These are phyloP conservation scores for Globisporangium mamillatum DNA, from an alignment of 352 stramenopile genomes.

Conservation along the genomic window DNA sequence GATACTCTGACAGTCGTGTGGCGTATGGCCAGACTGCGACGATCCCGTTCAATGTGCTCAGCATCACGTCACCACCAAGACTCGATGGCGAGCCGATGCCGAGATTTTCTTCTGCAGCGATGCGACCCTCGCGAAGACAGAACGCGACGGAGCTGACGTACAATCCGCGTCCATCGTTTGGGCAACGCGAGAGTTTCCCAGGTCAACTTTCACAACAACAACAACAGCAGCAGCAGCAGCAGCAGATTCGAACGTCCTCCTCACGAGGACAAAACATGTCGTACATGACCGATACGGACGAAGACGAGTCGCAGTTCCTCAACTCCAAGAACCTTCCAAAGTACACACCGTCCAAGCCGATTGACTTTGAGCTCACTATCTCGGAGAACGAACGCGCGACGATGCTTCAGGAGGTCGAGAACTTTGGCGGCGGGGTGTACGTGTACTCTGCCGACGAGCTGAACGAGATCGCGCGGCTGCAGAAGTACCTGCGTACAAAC, in stretches of 20 bases:
- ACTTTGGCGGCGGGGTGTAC: slow-evolving; percentile 59
- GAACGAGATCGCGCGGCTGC: slow-evolving; percentile 46
- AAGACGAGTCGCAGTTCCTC: slow-evolving; percentile 10
- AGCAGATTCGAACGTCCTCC: slow-evolving; percentile 4
- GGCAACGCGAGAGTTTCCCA: slow-evolving; percentile 3
- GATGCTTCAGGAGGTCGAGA: slow-evolving; percentile 62
- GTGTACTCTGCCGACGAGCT: slow-evolving; percentile 81
- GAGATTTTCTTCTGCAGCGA: slow-evolving; percentile 5
- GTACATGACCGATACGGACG: slow-evolving; percentile 11
- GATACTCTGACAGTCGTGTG: slow-evolving; percentile 22
- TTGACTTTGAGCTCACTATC: slow-evolving; percentile 38
- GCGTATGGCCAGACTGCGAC: slow-evolving; percentile 16
- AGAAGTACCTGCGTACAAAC: slow-evolving; percentile 48
- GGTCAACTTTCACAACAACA: not conserved
- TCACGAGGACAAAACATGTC: slow-evolving; percentile 2
- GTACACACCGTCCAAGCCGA: slow-evolving; percentile 36
- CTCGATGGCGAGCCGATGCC: not conserved
- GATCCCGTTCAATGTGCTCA: slow-evolving; percentile 5
- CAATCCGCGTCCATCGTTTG: slow-evolving; percentile 2
- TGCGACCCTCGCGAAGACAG: not conserved
- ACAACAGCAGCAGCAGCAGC: not conserved
- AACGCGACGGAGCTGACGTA: slow-evolving; percentile 19
- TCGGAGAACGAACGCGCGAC: slow-evolving; percentile 57
- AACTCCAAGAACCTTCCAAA: slow-evolving; percentile 17
- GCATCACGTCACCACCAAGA: slow-evolving; percentile 7